Percentiles rank a stretch among this genome's conserved stretches.
Conservation (phyloP, 768 basidiomycete species). For the Auricularia sp. region DNA sequence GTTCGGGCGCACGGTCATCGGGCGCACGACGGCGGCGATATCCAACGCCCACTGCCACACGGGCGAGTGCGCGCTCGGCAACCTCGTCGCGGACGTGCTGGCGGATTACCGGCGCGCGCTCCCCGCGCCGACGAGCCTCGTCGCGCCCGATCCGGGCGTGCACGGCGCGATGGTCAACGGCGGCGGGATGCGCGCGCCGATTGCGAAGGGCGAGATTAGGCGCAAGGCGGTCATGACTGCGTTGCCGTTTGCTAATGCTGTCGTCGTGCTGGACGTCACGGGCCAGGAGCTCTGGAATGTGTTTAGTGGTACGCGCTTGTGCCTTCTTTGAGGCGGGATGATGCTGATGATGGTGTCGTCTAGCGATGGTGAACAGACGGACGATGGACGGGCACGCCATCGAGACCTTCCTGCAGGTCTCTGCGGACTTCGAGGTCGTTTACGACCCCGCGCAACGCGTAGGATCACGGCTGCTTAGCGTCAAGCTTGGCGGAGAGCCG, state of each 20-base stretch:
- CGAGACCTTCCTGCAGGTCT: slow-evolving; percentile 34
- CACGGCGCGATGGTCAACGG: slow-evolving; percentile 29
- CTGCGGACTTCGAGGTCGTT: slow-evolving; percentile 20
- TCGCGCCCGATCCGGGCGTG: slow-evolving; percentile 19
- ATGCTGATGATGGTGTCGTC: not conserved
- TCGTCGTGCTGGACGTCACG: slow-evolving; percentile 31
- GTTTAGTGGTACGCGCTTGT: slow-evolving; percentile 29
- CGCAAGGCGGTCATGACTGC: slow-evolving; percentile 28
- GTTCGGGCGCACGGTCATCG: slow-evolving; percentile 27
- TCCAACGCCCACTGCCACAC: slow-evolving; percentile 30
- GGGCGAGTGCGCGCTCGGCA: slow-evolving; percentile 32
- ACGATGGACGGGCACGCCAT: slow-evolving; percentile 20
- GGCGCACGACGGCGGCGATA: slow-evolving; percentile 24
- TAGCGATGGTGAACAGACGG: slow-evolving; percentile 15
- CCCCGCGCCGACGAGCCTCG: too few relatives aligned
- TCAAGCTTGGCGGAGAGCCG: slow-evolving; percentile 9
- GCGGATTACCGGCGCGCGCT: slow-evolving; percentile 19
- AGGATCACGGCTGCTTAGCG: slow-evolving; percentile 14
- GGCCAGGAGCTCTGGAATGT: slow-evolving; percentile 32
- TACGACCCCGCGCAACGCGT: slow-evolving; percentile 13
- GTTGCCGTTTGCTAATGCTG: slow-evolving; percentile 35
- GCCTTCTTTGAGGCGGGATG: not conserved
- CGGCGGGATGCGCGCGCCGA: slow-evolving; percentile 30
- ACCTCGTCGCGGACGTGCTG: slow-evolving; percentile 33
- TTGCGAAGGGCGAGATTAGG: slow-evolving; percentile 31